Percentiles rank a stretch among this genome's conserved stretches.
Conservation (phyloP, 73 alveolate genomes). For the Chromera velia region DNA sequence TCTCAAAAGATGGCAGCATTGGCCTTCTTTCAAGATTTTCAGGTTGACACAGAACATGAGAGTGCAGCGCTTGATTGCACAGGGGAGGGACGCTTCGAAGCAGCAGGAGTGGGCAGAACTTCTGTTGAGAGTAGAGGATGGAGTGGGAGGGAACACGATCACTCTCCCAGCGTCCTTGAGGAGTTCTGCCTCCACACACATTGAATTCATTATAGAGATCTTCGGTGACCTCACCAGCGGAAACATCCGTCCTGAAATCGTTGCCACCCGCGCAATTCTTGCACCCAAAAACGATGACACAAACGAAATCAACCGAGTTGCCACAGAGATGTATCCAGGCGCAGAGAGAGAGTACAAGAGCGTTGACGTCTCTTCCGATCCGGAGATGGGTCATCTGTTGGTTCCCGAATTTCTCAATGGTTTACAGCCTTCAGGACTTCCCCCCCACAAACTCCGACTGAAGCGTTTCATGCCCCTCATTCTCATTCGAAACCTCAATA, state of each 20-base stretch:
- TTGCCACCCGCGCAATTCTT: conserved; percentile 3
- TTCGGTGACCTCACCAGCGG: not conserved
- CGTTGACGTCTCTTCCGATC: not conserved
- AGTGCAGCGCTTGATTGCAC: not conserved
- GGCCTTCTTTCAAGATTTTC: not conserved
- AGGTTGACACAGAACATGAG: not conserved
- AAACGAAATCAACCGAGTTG: not conserved
- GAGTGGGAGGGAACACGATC: not conserved
- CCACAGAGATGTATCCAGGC: not conserved
- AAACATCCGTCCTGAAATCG: not conserved
- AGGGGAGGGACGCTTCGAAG: not conserved
- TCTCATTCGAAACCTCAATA: conserved; percentile 4
- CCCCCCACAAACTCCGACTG: not conserved
- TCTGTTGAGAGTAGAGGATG: not conserved
- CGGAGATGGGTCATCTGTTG: not conserved
- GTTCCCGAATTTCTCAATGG: not conserved
- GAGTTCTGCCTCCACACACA: not conserved
- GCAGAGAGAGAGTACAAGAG: not conserved
- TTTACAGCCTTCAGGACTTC: not conserved
- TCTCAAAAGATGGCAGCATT: not conserved
- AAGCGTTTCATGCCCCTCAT: not conserved
- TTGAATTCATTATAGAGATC: too few relatives aligned
- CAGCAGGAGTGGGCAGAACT: not conserved
- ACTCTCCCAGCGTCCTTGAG: not conserved
- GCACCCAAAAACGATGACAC: not conserved